Percentiles rank a stretch among this genome's conserved stretches.
Evolutionary conservation across 1,284 basidiomycete species (phyloP).

Genomic region (Ceratobasidium sp.): DNA sequence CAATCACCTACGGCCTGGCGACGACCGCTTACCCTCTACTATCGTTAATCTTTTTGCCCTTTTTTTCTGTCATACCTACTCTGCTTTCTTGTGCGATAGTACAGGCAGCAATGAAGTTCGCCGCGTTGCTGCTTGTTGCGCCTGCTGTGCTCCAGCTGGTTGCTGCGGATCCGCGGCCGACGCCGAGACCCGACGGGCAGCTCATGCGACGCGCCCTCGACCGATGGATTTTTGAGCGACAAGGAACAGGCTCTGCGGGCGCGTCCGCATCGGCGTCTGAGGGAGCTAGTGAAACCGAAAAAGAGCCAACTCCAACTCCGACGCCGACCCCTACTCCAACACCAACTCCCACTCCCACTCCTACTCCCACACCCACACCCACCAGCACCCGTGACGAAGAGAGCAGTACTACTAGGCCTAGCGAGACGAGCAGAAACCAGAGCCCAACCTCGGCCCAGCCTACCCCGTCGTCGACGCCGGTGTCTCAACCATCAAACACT

Average conservation of each 20-base stretch:
- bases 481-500: not conserved
- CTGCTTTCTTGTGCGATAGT: not conserved
- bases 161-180: slow-evolving; percentile 37
- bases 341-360: slow-evolving; percentile 8
- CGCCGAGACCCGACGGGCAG: slow-evolving; percentile 26
- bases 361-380: slow-evolving; percentile 32
- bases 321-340: slow-evolving; percentile 25
- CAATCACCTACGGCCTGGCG: slow-evolving; percentile 4
- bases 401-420: slow-evolving; percentile 3
- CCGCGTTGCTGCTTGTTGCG: slow-evolving; percentile 6
- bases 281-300: not conserved
- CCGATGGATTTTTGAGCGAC: slow-evolving; percentile 24
- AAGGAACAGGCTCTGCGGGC: not conserved
- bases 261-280: not conserved
- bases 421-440: not conserved
- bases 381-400: slow-evolving; percentile 1
- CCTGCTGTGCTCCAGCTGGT: slow-evolving; percentile 23
- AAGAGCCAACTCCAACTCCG: not conserved
- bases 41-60: slow-evolving; percentile 37
- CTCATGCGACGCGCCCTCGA: slow-evolving; percentile 11
- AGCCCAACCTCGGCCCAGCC: slow-evolving; percentile 25
- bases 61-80: slow-evolving; percentile 5
- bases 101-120: slow-evolving; percentile 31
- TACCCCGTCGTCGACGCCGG: not conserved
- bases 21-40: slow-evolving; percentile 28